Percentiles rank a stretch among this genome's conserved stretches.
phyloP scores from a whole-genome alignment of 2,329 filamentous ascomycete species.

The Aspergillus thermomutatus region DNA sequence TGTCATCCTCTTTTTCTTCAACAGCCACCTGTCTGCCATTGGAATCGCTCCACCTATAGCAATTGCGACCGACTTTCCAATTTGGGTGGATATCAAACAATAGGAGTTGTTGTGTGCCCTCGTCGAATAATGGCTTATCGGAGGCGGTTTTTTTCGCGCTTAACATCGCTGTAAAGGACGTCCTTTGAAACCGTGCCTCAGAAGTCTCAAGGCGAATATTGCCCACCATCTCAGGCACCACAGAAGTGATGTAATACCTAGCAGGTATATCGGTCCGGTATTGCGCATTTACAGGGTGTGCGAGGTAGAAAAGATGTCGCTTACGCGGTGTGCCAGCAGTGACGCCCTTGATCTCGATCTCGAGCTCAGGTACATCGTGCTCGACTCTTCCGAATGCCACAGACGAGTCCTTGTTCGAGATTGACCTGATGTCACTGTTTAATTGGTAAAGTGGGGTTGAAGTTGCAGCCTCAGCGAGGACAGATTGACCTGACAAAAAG shows the following conservation, averaged over 20 bases:
- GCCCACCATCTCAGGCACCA: not conserved
- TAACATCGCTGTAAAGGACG: slow-evolving; percentile 2
- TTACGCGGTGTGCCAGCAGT: too few species aligned
- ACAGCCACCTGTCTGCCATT: slow-evolving; percentile 3
- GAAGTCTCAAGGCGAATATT: slow-evolving; percentile 13
- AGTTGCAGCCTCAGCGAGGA: too few species aligned
- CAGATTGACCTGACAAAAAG: too few species aligned
- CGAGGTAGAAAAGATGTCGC: slow-evolving; percentile 9
- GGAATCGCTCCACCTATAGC: slow-evolving; percentile 8
- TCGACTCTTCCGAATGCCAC: too few species aligned
- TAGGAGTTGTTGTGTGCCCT: not conserved
- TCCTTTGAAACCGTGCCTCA: slow-evolving; percentile 3
- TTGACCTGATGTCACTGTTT: too few species aligned
- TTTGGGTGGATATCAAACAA: slow-evolving; percentile 2
- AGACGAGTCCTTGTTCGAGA: too few species aligned
- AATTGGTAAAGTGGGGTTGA: too few species aligned
- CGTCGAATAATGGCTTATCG: slow-evolving; percentile 2
- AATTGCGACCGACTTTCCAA: not conserved
- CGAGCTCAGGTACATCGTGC: too few species aligned
- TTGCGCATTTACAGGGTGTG: slow-evolving; percentile 13
- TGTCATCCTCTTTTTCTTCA: slow-evolving; percentile 4
- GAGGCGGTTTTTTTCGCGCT: not conserved
- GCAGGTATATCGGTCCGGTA: slow-evolving; percentile 15
- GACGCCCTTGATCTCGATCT: too few species aligned
- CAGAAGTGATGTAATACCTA: slow-evolving; percentile 12